Conservation (phyloP, 1,284 basidiomycete species). For the Termitomyces sp. region DNA sequence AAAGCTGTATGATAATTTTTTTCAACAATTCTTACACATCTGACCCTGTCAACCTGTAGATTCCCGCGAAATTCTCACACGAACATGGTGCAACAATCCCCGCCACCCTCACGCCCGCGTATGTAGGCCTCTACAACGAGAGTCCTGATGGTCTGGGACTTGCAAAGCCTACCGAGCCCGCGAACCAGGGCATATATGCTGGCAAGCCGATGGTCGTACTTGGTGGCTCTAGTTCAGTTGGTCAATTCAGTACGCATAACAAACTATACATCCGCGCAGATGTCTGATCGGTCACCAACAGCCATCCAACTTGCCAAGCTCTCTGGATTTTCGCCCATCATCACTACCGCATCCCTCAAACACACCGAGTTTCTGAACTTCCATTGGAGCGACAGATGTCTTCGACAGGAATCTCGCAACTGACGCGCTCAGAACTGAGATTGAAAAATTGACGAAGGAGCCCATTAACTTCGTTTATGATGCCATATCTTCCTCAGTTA, state of each 20-base stretch:
- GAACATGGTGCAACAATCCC: constrained; percentile 30
- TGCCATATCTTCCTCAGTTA: constrained; percentile 26
- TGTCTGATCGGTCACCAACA: constrained; percentile 15
- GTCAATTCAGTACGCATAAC: constrained; percentile 12
- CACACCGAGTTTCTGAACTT: constrained; percentile 40
- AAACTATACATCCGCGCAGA: not conserved
- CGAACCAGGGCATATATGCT: constrained; percentile 12
- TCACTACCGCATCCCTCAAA: constrained; percentile 46
- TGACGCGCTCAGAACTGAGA: constrained; percentile 24
- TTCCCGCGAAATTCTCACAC: constrained; percentile 26
- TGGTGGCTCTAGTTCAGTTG: constrained; percentile 35
- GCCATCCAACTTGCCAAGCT: constrained; percentile 47
- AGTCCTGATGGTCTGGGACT: constrained; percentile 19
- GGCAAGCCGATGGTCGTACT: constrained; percentile 22
- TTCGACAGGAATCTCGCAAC: constrained; percentile 37
- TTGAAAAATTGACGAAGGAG: constrained; percentile 25
- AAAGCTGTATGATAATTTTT: not conserved
- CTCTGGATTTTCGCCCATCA: constrained; percentile 49
- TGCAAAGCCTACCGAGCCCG: constrained; percentile 18
- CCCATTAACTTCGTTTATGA: constrained; percentile 40
- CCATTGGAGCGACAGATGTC: constrained; percentile 50
- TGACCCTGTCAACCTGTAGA: constrained; percentile 12
- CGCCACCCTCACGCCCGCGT: constrained; percentile 24
- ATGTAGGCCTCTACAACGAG: constrained; percentile 22
- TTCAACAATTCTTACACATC: too few species aligned